phyloP scores from a whole-genome alignment of 179 eudicot species.

The Amaranthus tricolor region DNA sequence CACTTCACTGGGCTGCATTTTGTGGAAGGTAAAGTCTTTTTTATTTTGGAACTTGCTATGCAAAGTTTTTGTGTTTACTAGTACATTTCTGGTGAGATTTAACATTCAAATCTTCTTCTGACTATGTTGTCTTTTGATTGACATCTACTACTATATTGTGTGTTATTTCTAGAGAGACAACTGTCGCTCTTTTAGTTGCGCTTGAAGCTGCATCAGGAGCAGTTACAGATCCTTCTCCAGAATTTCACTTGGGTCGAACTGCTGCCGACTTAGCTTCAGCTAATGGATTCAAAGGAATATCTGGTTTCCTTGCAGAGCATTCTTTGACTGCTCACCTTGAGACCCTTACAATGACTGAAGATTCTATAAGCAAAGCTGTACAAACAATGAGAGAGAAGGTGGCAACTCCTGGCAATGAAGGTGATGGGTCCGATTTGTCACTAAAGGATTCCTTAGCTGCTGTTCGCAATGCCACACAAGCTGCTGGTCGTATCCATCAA shows the following conservation, averaged over 20 bases:
- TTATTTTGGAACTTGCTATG: neutral
- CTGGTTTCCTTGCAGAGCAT: slow-evolving; percentile 71
- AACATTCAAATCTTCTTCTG: neutral
- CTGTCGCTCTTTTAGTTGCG: slow-evolving; percentile 53
- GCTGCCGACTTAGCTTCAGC: slow-evolving; percentile 68
- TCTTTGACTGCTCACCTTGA: slow-evolving; percentile 54
- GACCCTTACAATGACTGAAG: slow-evolving; percentile 43
- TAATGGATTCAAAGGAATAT: slow-evolving; percentile 67
- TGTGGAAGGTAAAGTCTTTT: slow-evolving; percentile 53
- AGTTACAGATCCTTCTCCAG: slow-evolving; percentile 53
- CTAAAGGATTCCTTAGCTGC: slow-evolving; percentile 63
- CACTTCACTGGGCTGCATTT: slow-evolving; percentile 86
- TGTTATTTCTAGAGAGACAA: slow-evolving; percentile 40
- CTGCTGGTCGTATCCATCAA: slow-evolving; percentile 67
- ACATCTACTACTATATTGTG: neutral
- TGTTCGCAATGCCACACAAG: slow-evolving; percentile 63
- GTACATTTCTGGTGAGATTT: neutral
- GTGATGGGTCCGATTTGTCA: slow-evolving; percentile 39
- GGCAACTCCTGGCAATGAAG: slow-evolving; percentile 39
- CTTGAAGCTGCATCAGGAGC: slow-evolving; percentile 62
- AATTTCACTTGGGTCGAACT: slow-evolving; percentile 52
- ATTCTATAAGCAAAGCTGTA: slow-evolving; percentile 36
- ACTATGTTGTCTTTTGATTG: neutral
- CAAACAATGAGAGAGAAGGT: slow-evolving; percentile 44
- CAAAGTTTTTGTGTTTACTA: neutral